Conservation (phyloP, 495 filamentous ascomycete species). For the Penicillium manginii region DNA sequence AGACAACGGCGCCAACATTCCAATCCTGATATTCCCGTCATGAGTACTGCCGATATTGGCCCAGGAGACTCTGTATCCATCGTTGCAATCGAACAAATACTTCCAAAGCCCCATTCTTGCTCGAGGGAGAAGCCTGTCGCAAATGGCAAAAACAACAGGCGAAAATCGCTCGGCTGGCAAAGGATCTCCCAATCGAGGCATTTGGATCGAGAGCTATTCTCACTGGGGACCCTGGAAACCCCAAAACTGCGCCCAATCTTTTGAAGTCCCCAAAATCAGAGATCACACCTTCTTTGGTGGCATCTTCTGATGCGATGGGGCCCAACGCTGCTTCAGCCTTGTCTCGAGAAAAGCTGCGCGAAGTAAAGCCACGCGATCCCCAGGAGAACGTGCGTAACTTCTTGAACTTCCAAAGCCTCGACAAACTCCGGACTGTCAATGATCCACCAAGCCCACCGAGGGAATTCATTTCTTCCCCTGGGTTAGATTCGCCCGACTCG, state of each 20-base stretch:
- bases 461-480: constrained; percentile 54
- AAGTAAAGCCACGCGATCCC: constrained; percentile 72
- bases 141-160: constrained; percentile 75
- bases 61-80: constrained; percentile 87
- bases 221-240: constrained; percentile 72
- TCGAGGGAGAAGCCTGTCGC: constrained; percentile 85
- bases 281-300: constrained; percentile 71
- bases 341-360: constrained; percentile 69
- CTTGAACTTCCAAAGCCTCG: constrained; percentile 69
- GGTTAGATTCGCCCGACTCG: constrained; percentile 37
- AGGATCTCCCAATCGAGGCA: constrained; percentile 22
- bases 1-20: too few relatives aligned
- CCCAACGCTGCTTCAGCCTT: constrained; percentile 59
- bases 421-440: constrained; percentile 35
- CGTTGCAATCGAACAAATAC: constrained; percentile 85
- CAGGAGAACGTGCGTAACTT: constrained; percentile 92
- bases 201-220: constrained; percentile 44
- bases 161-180: constrained; percentile 21
- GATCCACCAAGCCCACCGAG: constrained; percentile 46
- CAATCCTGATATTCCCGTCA: too few relatives aligned
- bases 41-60: constrained; percentile 50
- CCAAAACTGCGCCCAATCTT: constrained; percentile 57
- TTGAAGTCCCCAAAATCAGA: constrained; percentile 39
- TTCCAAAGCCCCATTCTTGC: constrained; percentile 84
- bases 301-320: constrained; percentile 87